Evolutionary conservation across 495 filamentous ascomycete species (phyloP), one percentile per base, ranked within the genome.

Genomic region (Podospora anserina): DNA sequence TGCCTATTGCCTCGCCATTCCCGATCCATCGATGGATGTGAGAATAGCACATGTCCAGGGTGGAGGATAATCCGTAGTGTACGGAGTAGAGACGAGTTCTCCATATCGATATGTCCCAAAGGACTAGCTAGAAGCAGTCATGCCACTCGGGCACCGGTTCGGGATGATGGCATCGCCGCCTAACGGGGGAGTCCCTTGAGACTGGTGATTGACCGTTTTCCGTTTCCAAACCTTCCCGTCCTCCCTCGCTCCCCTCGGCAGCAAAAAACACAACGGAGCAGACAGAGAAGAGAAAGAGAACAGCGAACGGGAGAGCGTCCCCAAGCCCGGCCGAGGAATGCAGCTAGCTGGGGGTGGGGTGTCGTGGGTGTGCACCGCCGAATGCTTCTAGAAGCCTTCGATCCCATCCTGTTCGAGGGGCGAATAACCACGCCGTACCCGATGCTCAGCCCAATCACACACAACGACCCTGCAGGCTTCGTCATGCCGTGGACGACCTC

Each of bases 1-100:
- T 61, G 61, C 61, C 66, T 68, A 69, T 69, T 69, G 62, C 67
- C 55, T 65, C 54, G 63, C 63, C 44, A 69, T 69, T 26, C 67
- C 67, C 39, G 18, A 60, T 64, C 32, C 55, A 58, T 61, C 26
- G 55, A 20, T 20, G n/a, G 6, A 15, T 11, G 20, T 20, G 6
- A 18, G 55, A 26, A 58, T 58, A 28, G 27, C 16, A 27, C 16
- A 59, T 23, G 19, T 59, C 19, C 56, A 59, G 23, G 1, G 23
- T 23, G 23, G 23, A 23, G 23, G 23, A 23, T 23, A 23, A 2
- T 23, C 23, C 1, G 23, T 23, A 23, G 23, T 23, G 23, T 23
- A 23, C 23, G 23, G 1, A 23, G 23, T 23, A 23, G 23, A 23
- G 23, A 23, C 30, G 4, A 32, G 7, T 32, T 32, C 30, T 32